A percentile compares a stretch with the other conserved stretches of the same genome.
These are phyloP conservation scores for Petunia hybrid DNA, from an alignment of 305 asterid species.

Conservation along the genomic window DNA sequence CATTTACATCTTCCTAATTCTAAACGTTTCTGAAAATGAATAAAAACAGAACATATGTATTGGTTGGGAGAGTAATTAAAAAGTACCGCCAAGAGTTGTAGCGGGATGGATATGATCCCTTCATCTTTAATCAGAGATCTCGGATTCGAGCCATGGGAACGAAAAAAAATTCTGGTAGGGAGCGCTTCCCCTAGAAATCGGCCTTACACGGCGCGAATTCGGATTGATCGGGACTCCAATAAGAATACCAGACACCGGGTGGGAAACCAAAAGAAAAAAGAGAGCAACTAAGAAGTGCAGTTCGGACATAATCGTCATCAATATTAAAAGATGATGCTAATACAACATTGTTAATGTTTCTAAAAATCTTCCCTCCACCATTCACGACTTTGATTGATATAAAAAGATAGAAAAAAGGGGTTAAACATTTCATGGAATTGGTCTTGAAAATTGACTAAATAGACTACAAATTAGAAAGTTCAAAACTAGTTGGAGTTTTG, in stretches of 20 bases:
- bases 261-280: no score
- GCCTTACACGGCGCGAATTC: no score
- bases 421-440: background rate
- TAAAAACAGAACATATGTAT: background rate
- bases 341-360: background rate
- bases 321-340: background rate
- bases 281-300: background rate
- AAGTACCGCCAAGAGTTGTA: no score
- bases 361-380: conserved; percentile 49
- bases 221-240: no score
- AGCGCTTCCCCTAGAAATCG: no score
- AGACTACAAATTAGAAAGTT: background rate
- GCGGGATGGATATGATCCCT: no score
- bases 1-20: conserved; percentile 18
- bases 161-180: no score
- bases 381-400: conserved; percentile 68
- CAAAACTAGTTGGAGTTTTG: background rate
- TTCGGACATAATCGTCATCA: background rate
- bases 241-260: no score
- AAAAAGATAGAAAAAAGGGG: background rate
- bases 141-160: no score
- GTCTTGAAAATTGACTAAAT: conserved; percentile 7
- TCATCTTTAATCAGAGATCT: no score
- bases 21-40: background rate
- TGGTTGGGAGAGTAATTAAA: background rate